phyloP scores from a whole-genome alignment of 2,329 filamentous ascomycete species.

The Aciculosporium take region DNA sequence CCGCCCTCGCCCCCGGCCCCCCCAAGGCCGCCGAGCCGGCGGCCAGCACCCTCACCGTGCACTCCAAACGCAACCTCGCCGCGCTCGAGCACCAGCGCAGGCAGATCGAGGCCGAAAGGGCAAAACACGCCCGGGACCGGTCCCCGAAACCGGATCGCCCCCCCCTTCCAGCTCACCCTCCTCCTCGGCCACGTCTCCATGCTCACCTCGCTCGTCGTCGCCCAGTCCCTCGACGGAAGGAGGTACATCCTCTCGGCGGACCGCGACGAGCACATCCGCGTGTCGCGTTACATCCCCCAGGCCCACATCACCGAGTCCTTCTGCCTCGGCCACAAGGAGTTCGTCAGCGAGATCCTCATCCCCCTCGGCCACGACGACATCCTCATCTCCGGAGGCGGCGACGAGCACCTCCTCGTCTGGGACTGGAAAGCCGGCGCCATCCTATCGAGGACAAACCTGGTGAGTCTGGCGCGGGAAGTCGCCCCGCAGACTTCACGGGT shows the following conservation, averaged over 20 bases:
- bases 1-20: slow-evolving; percentile 6
- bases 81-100: slow-evolving; percentile 45
- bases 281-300: slow-evolving; percentile 70
- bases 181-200: slow-evolving; percentile 91
- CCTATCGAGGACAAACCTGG: slow-evolving; percentile 39
- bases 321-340: slow-evolving; percentile 78
- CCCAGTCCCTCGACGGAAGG: slow-evolving; percentile 25
- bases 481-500: slow-evolving; percentile 24
- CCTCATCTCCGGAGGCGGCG: slow-evolving; percentile 77
- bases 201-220: slow-evolving; percentile 60
- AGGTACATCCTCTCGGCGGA: slow-evolving; percentile 42
- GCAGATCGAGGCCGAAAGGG: slow-evolving; percentile 22
- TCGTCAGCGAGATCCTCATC: slow-evolving; percentile 64
- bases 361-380: slow-evolving; percentile 40
- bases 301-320: slow-evolving; percentile 78
- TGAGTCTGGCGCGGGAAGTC: slow-evolving; percentile 26
- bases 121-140: slow-evolving; percentile 12
- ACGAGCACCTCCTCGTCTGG: slow-evolving; percentile 67
- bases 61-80: slow-evolving; percentile 47
- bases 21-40: slow-evolving; percentile 28
- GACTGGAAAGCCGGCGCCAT: slow-evolving; percentile 52
- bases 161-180: slow-evolving; percentile 58
- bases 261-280: slow-evolving; percentile 63
- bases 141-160: slow-evolving; percentile 16
- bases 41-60: slow-evolving; percentile 46